Evolutionary conservation across 2,329 filamentous ascomycete genomes (phyloP).

Genomic region (Herpomyces periplanetae): DNA sequence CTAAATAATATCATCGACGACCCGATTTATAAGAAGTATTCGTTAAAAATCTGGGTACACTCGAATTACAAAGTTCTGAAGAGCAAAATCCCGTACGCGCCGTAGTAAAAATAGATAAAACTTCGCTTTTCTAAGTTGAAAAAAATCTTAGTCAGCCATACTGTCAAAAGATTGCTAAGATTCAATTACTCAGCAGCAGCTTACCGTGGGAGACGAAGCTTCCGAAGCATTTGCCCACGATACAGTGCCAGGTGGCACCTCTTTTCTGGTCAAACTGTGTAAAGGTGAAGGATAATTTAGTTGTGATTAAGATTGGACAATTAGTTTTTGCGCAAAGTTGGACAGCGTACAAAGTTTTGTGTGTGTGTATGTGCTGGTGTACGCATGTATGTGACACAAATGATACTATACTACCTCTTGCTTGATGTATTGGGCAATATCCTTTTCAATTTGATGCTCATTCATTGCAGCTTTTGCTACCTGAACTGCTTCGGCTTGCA

Average conservation of each 20-base stretch:
- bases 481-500: constrained; percentile 83
- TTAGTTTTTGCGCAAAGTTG: no score
- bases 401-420: no score
- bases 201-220: constrained; percentile 92
- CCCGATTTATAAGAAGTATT: no score
- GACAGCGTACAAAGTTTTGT: no score
- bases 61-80: constrained; percentile 77
- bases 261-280: constrained; percentile 70
- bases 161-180: constrained; percentile 1
- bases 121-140: constrained; percentile 51
- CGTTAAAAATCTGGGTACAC: constrained; percentile 1
- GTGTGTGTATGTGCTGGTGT: no score
- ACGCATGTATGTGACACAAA: no score
- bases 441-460: constrained; percentile 36
- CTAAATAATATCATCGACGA: no score
- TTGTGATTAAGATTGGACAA: neutral
- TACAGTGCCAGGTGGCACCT: constrained; percentile 96
- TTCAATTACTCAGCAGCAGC: constrained; percentile 5
- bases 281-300: neutral
- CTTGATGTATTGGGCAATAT: constrained; percentile 86
- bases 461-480: constrained; percentile 39
- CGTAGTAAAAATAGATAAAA: constrained; percentile 99
- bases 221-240: constrained; percentile 89
- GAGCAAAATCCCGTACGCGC: constrained; percentile 82
- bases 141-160: neutral